These are phyloP conservation scores for Dentipellis fragilis DNA, from an alignment of 768 basidiomycete genomes.

Conservation along the genomic window DNA sequence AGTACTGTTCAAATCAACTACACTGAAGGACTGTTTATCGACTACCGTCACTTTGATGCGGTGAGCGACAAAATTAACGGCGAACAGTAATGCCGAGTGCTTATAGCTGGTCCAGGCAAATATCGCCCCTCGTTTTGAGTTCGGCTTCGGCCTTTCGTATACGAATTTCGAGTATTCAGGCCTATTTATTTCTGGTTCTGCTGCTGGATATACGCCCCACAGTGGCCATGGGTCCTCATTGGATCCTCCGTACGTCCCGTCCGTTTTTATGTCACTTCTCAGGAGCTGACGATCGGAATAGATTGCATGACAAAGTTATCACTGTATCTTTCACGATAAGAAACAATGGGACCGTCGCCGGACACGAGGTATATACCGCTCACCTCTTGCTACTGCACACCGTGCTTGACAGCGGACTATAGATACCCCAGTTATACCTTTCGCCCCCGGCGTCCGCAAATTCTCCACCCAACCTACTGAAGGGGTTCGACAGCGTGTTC, in stretches of 20 bases:
- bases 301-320: slow-evolving; percentile 28
- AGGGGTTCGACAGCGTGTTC: slow-evolving; percentile 17
- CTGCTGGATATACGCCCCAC: slow-evolving; percentile 31
- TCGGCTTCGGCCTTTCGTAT: slow-evolving; percentile 86
- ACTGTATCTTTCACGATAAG: slow-evolving; percentile 51
- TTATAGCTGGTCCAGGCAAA: slow-evolving; percentile 32
- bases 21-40: slow-evolving; percentile 18
- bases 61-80: not conserved
- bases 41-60: slow-evolving; percentile 31
- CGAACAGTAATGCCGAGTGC: not conserved
- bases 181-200: slow-evolving; percentile 23
- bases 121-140: slow-evolving; percentile 76
- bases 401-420: slow-evolving; percentile 30
- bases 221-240: slow-evolving; percentile 40
- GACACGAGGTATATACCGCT: slow-evolving; percentile 30
- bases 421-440: slow-evolving; percentile 72
- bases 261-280: not conserved
- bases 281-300: not conserved
- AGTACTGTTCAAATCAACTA: slow-evolving; percentile 14
- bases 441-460: slow-evolving; percentile 49
- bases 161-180: slow-evolving; percentile 67
- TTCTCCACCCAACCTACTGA: slow-evolving; percentile 61
- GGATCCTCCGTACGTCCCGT: slow-evolving; percentile 33
- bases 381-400: not conserved
- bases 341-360: slow-evolving; percentile 53